phyloP scores from a whole-genome alignment of 2,329 filamentous ascomycete genomes.

The Pseudogymnoascus sp. region DNA sequence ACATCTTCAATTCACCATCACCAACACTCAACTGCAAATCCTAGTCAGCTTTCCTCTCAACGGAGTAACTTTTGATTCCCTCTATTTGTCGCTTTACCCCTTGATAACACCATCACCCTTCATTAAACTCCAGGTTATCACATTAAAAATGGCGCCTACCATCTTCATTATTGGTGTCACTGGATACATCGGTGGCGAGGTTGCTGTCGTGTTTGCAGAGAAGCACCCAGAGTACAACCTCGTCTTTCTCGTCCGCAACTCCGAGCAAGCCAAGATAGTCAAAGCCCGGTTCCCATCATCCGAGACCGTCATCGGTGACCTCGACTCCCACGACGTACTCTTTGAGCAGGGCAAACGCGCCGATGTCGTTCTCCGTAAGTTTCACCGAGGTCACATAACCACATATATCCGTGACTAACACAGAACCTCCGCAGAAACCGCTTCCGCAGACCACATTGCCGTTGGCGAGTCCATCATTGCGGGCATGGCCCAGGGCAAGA shows the following conservation, averaged over 20 bases:
- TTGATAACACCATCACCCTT: neutral
- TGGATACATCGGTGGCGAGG: conserved; percentile 21
- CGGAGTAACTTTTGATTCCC: neutral
- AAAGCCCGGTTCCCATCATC: conserved; percentile 14
- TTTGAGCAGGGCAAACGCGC: conserved; percentile 28
- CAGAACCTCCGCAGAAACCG: conserved; percentile 16
- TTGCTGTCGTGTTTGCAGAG: conserved; percentile 14
- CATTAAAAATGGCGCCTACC: conserved; percentile 13
- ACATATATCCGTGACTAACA: neutral
- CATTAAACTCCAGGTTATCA: neutral
- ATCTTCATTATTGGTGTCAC: conserved; percentile 22
- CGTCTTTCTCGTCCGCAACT: conserved; percentile 18
- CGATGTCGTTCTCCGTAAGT: conserved; percentile 33
- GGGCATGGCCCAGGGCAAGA: conserved; percentile 39
- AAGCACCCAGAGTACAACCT: conserved; percentile 21
- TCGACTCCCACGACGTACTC: conserved; percentile 30
- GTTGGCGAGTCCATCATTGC: conserved; percentile 39
- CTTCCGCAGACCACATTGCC: conserved; percentile 20
- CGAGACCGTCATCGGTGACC: conserved; percentile 27
- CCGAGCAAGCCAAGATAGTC: conserved; percentile 17
- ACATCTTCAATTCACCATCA: neutral
- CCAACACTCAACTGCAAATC: neutral
- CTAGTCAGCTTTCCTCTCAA: neutral
- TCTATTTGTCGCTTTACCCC: neutral
- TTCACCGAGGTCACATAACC: too few species aligned